These are phyloP conservation scores for Populus ilicifolia DNA, from an alignment of 345 rosid genomes.

Conservation along the genomic window DNA sequence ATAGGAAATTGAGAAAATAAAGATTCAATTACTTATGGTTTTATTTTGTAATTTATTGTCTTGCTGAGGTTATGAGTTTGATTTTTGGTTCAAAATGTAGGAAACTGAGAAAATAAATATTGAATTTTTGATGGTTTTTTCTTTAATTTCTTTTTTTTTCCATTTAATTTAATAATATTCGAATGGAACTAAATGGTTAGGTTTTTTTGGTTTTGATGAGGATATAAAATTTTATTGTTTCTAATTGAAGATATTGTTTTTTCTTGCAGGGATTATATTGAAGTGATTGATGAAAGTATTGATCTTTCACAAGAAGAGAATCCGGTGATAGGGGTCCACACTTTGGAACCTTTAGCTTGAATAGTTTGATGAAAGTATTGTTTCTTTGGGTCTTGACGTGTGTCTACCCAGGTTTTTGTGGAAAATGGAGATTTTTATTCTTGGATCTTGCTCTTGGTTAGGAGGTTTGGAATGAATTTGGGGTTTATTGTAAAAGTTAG, in stretches of 20 bases:
- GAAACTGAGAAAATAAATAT: not conserved
- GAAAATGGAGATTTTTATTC: not conserved
- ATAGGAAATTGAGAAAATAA: not conserved
- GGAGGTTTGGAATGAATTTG: not conserved
- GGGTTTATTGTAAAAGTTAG: not conserved
- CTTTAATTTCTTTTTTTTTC: no score
- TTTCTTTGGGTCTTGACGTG: constrained; percentile 4
- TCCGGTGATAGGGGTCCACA: not conserved
- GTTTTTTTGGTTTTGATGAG: not conserved
- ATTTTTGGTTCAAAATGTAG: not conserved
- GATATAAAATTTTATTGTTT: not conserved
- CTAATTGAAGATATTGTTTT: constrained; percentile 3
- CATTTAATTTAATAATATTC: not conserved
- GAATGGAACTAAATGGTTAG: not conserved
- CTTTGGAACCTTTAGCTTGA: not conserved
- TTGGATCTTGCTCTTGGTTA: not conserved
- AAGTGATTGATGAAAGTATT: not conserved
- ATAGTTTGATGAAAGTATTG: not conserved
- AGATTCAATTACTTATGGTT: not conserved
- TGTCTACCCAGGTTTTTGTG: not conserved
- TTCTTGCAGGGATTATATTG: not conserved
- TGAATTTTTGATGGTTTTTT: not conserved
- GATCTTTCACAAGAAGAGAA: not conserved
- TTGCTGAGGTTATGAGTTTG: not conserved
- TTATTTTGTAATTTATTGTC: not conserved